A percentile compares a stretch with the other conserved stretches of the same genome.
phyloP scores from a whole-genome alignment of 257 asterid genomes.

The Voacanga thouarsii region DNA sequence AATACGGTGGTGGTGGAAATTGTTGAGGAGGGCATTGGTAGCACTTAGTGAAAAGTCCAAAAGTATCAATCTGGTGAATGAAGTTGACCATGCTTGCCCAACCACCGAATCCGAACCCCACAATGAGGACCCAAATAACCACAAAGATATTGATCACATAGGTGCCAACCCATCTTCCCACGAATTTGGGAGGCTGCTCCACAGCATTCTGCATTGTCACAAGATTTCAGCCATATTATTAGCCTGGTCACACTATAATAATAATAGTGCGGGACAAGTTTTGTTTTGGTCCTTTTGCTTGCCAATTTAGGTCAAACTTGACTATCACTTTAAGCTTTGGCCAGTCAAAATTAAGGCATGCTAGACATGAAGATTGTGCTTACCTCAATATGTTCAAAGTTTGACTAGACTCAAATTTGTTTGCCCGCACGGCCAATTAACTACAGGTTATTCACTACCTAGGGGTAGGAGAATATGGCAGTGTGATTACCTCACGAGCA shows the following conservation, averaged over 20 bases:
- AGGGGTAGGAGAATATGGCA: neutral
- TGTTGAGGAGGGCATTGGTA: constrained; percentile 72
- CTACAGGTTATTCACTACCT: too few relatives aligned
- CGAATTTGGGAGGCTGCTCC: constrained; percentile 76
- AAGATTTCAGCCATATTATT: neutral
- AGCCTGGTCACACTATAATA: too few relatives aligned
- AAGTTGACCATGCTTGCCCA: constrained; percentile 89
- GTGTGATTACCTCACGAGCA: constrained; percentile 64
- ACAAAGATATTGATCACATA: constrained; percentile 70
- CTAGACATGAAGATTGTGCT: neutral
- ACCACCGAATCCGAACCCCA: constrained; percentile 96
- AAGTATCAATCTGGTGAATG: constrained; percentile 82
- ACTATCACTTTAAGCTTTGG: neutral
- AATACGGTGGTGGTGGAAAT: constrained; percentile 25
- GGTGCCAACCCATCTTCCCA: constrained; percentile 84
- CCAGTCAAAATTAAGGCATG: neutral
- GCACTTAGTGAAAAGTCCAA: constrained; percentile 92
- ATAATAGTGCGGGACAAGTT: neutral
- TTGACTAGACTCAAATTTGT: too few relatives aligned
- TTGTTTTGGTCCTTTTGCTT: neutral
- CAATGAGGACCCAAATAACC: constrained; percentile 78
- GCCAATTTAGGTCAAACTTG: neutral
- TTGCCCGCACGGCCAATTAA: too few relatives aligned
- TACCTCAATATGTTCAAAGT: too few relatives aligned
- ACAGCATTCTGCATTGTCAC: constrained; percentile 68